phyloP scores from a whole-genome alignment of 805 yeast genomes.

The Scheffersomyces ergatensis region DNA sequence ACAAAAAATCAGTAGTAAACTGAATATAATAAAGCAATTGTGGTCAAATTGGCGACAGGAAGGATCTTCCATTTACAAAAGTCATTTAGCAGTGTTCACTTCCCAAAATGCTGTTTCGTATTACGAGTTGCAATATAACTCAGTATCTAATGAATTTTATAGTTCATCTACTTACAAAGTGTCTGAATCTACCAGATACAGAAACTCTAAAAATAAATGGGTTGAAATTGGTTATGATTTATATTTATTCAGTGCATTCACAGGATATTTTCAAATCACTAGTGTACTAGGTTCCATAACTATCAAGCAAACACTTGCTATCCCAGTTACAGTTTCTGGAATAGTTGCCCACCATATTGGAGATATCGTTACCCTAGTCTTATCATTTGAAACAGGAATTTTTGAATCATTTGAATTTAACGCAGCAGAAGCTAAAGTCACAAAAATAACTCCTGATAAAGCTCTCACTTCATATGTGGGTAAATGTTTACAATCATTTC shows the following conservation, averaged over 20 bases:
- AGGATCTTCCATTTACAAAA: background rate
- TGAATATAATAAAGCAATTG: conserved; percentile 6
- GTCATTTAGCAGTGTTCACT: conserved; percentile 3
- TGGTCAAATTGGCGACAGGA: conserved; percentile 11
- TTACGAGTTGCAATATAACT: background rate
- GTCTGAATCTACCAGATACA: conserved; percentile 3
- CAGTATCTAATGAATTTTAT: background rate
- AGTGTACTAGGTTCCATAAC: background rate
- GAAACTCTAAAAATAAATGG: conserved; percentile 3
- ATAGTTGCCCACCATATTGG: conserved; percentile 3
- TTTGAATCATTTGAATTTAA: conserved; percentile 13
- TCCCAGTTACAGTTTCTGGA: conserved; percentile 4
- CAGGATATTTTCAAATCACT: conserved; percentile 2
- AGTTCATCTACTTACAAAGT: background rate
- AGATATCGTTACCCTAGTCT: conserved; percentile 5
- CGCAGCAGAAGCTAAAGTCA: background rate
- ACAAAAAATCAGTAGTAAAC: background rate
- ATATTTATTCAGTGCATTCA: conserved; percentile 2
- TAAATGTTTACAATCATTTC: conserved; percentile 19
- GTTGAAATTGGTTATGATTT: background rate
- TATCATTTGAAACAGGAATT: conserved; percentile 18
- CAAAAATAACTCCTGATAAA: conserved; percentile 2
- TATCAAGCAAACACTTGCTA: background rate
- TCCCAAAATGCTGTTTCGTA: conserved; percentile 5
- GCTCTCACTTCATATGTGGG: conserved; percentile 15